Conservation (phyloP, 202 grass and related monocot genomes). For the Dendrocalamus latiflorus region DNA sequence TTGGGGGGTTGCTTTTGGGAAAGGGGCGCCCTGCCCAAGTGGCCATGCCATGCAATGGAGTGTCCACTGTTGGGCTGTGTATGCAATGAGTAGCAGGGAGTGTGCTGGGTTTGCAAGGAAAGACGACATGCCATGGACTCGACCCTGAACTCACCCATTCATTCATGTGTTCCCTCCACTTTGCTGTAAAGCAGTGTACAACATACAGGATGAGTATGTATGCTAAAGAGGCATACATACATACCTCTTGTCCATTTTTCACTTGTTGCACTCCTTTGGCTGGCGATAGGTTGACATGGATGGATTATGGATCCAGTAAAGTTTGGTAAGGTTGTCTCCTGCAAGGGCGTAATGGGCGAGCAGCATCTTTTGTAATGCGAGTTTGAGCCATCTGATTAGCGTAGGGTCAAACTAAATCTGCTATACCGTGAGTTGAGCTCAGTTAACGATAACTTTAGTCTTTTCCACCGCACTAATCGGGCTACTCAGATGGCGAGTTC, state of each 20-base stretch:
- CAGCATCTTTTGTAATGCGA: not conserved
- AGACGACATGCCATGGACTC: not conserved
- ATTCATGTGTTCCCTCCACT: not conserved
- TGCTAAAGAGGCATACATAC: not conserved
- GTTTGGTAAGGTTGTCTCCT: not conserved
- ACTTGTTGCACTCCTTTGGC: not conserved
- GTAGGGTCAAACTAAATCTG: not conserved
- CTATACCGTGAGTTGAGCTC: not conserved
- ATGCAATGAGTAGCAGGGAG: constrained; percentile 27
- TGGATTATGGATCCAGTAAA: not conserved
- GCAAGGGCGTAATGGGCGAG: not conserved
- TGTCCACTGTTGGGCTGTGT: not conserved
- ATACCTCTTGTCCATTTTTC: not conserved
- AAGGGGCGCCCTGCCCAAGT: constrained; percentile 44
- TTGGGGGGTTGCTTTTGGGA: constrained; percentile 38
- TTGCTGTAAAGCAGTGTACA: constrained; percentile 10
- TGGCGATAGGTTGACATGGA: not conserved
- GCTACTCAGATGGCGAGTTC: not conserved
- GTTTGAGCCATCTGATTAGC: not conserved
- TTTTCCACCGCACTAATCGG: not conserved
- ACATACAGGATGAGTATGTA: constrained; percentile 6
- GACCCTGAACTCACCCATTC: not conserved
- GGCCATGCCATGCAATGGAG: constrained; percentile 30
- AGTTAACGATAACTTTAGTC: too few species aligned
- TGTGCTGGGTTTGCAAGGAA: not conserved